A percentile compares a stretch with the other conserved stretches of the same genome.
Evolutionary conservation across 2,329 filamentous ascomycete genomes (phyloP).

Genomic region (Fusarium sp.): DNA sequence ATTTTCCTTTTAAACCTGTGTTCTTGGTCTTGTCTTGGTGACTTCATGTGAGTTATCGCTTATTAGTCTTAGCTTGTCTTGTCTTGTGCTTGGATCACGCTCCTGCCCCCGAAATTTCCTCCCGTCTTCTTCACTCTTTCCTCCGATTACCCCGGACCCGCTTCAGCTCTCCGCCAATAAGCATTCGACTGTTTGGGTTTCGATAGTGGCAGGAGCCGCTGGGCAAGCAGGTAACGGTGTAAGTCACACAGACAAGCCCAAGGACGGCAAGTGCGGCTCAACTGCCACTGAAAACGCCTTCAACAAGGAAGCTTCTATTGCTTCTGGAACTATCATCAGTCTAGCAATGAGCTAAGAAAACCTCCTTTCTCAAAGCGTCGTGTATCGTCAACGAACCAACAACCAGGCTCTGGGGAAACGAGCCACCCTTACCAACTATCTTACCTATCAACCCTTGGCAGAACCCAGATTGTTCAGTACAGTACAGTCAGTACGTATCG

Average conservation of each 20-base stretch:
- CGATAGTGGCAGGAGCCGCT: neutral
- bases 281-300: slow-evolving; percentile 2
- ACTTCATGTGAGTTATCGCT: slow-evolving; percentile 1
- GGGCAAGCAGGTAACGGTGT: neutral
- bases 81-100: neutral
- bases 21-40: neutral
- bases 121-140: neutral
- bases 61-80: neutral
- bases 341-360: neutral
- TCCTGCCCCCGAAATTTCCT: neutral
- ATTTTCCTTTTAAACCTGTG: neutral
- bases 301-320: slow-evolving; percentile 1
- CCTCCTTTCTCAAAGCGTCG: neutral
- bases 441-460: neutral
- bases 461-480: neutral
- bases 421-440: neutral
- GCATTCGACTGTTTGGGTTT: neutral
- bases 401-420: slow-evolving; percentile 14
- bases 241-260: slow-evolving; percentile 1
- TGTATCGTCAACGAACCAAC: slow-evolving; percentile 8
- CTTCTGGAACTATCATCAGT: slow-evolving; percentile 9
- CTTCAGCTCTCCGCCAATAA: slow-evolving; percentile 1
- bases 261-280: slow-evolving; percentile 13
- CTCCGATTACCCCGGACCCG: neutral
- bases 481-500: neutral